These are phyloP conservation scores for Candida corydali DNA, from an alignment of 805 yeast genomes.

Conservation along the genomic window DNA sequence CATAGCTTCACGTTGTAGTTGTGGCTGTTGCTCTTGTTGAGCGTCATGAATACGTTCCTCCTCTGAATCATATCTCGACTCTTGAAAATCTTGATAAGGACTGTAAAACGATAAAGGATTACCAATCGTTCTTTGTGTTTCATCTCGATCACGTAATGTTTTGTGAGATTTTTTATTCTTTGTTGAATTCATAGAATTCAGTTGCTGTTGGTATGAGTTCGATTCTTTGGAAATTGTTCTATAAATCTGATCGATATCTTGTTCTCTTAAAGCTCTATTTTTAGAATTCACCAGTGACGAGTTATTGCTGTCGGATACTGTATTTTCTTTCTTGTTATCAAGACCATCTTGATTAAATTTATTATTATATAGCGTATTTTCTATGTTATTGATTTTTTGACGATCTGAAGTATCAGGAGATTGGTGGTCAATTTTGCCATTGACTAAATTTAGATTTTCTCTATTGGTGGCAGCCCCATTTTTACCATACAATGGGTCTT, in stretches of 20 bases:
- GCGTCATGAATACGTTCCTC: slow-evolving; percentile 9
- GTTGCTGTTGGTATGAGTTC: not conserved
- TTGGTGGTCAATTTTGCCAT: too few relatives aligned
- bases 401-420: too few relatives aligned
- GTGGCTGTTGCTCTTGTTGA: not conserved
- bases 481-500: too few relatives aligned
- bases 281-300: too few relatives aligned
- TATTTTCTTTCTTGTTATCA: too few relatives aligned
- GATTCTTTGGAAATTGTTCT: slow-evolving; percentile 9
- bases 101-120: slow-evolving; percentile 31
- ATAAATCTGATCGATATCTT: slow-evolving; percentile 12
- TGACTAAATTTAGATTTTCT: too few relatives aligned
- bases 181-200: not conserved
- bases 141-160: slow-evolving; percentile 4
- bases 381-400: too few relatives aligned
- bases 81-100: slow-evolving; percentile 25
- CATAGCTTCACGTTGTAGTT: not conserved
- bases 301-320: too few relatives aligned
- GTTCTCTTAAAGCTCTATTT: slow-evolving; percentile 12
- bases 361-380: too few relatives aligned
- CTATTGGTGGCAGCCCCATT: too few relatives aligned
- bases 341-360: too few relatives aligned
- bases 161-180: not conserved
- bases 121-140: slow-evolving; percentile 21
- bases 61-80: slow-evolving; percentile 27